Evolutionary conservation across 83 land plant species (phyloP), one percentile per base, ranked within the genome.

Genomic region (Picea abies): DNA sequence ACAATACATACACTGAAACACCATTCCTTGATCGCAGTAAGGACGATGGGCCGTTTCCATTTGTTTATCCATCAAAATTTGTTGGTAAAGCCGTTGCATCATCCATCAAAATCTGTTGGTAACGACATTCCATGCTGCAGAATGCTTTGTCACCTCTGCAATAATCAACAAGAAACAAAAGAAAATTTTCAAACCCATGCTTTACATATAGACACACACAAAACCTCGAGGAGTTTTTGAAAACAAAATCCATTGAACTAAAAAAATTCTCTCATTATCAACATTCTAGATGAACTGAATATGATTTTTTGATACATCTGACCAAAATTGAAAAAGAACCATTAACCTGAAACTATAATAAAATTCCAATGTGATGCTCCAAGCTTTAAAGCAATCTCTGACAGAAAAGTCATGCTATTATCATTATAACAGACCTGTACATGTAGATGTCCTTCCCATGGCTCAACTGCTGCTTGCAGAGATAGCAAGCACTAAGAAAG

Each of bases 131-230:
- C 25, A 60, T 84, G 80, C 88, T 89, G 84, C 90, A 89, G 67
- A 89, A 86, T 22, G 88, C 90, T 60, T 81, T 83, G 52, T 86
- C 88, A 41, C 88, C 88, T 56, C 88, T 89, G 86, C 86, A 85
- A 68, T 58, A 58, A 25, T 17, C 80, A 85, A 0, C 2, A 73
- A 47, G 15, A n/a, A 41, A n/a, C 19, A 11, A 71, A 71, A 52
- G 15, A 52, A 52, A 52, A 20, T 1, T 19, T 22, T 72, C 76
- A 6, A 16, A 3, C 41, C 76, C 25, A 20, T 20, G 23, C 0
- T 39, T 49, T 72, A 20, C 10, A 71, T 16, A 72, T 7, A 19
- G 14, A 52, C 14, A 52, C 58, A 52, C 58, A 52, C 14, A 52
- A 52, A 72, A n/a, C 14, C 23, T 23, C 20, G 11, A 72, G 14